Base-by-base conservation (phyloP, 257 asterid genomes). In the Solanum ossicruentum region DNA sequence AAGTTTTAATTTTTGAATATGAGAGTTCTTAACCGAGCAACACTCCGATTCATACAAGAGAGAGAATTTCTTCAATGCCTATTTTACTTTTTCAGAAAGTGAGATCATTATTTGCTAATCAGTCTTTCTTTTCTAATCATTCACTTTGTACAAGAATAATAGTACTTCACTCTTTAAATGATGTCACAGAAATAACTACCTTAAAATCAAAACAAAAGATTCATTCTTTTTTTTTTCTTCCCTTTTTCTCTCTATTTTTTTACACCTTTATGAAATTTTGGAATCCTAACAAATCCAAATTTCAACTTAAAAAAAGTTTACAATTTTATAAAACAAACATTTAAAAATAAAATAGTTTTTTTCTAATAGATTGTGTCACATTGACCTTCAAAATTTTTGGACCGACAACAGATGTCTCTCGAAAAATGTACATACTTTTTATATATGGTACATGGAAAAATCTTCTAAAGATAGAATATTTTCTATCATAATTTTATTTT, bases 51-150 rank as follows among this genome's bases (percentile, higher is more conserved):
- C 4, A 23, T 23, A 6, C 4, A 17, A 47, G 13, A 8, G 21
- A 15, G 23, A 47, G 12, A 23, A 47, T 21, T 71, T 75, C 43
- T 75, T 75, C 61, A 12, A 23, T 39, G 17, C 56, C 36, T 23
- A 23, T 41, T 73, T 77, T 77, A 8, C 41, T 7, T 21, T 73
- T 3, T 13, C 4, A 51, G 45, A 51, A 77, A 51, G 82, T 77
- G 63, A 77, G 45, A 10, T 77, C 63, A 77, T 51, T 77, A 77
- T 77, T 77, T 51, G 63, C 63, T 51, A 77, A 77, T 77, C 45
- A 51, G 10, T 10, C 43, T 45, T 71, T 26, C 61, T 77, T 8
- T 77, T 51, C 43, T 51, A 51, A 51, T 51, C 16, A 75, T 13
- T 77, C 47, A 77, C 17, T 77, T 51, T 77, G 60, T 49, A 21